Conservation (phyloP, 139 green algal species). For the Coccomyxa sp. region DNA sequence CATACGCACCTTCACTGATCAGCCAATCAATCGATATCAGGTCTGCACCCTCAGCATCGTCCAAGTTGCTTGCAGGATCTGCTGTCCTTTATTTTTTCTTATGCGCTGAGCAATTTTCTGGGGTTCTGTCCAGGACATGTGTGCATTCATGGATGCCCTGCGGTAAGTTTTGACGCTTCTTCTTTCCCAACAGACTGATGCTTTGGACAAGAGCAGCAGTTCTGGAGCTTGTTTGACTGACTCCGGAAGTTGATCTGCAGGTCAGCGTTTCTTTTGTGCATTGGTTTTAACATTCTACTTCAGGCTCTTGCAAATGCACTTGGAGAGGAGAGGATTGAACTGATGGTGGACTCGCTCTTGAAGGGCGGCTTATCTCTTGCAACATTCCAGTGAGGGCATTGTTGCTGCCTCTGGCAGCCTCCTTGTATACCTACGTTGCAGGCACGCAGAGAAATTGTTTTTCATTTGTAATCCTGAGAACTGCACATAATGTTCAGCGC, state of each 20-base stretch:
- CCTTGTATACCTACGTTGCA: too few species aligned
- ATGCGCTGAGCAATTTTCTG: not conserved
- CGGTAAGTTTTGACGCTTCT: not conserved
- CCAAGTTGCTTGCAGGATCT: not conserved
- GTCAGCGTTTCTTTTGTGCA: not conserved
- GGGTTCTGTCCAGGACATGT: constrained; percentile 15
- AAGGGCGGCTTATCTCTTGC: not conserved
- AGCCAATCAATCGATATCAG: constrained; percentile 8
- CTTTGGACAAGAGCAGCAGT: not conserved
- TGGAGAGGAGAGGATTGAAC: not conserved
- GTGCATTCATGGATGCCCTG: constrained; percentile 34
- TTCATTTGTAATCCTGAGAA: too few species aligned
- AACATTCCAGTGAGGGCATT: too few species aligned
- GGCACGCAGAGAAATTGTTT: too few species aligned
- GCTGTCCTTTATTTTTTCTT: not conserved
- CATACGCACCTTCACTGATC: constrained; percentile 19
- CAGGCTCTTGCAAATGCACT: not conserved
- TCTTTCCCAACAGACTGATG: not conserved
- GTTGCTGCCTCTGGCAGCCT: too few species aligned
- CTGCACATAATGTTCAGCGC: too few species aligned
- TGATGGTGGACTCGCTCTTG: not conserved
- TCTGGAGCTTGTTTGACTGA: not conserved
- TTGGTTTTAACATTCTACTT: not conserved
- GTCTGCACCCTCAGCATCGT: not conserved
- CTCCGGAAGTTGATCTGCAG: not conserved